Evolutionary conservation across 1,139 yeast genomes (phyloP), one percentile per base, ranked within the genome.

Genomic region (Yamadazyma kanchanaburiensis): DNA sequence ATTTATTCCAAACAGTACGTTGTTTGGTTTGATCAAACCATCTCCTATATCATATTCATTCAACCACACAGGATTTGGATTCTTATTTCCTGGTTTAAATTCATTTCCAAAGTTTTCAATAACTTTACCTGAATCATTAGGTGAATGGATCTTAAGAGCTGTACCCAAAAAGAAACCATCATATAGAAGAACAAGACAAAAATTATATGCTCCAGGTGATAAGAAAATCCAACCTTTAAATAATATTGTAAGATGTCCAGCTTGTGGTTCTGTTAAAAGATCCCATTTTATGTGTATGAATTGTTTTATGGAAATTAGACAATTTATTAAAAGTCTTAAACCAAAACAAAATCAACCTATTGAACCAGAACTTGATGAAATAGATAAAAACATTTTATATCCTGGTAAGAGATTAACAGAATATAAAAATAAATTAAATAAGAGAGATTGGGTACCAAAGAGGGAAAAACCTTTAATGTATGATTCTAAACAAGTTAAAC

Each of bases 91-190:
- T 20, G 27, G 35, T 7, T 20, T 18, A 6, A 20, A 18, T 13
- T 12, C 15, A n/a, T 7, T 7, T 10, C 20, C 20, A 7, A 7
- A 18, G 10, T 17, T 25, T 17, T 22, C 28, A 9, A 26, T 33
- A 15, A 28, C 37, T 6, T 27, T 34, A 17, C 40, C 40, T 18
- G 24, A 25, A 6, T 27, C 27, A 22, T 22, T 37, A 14, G 35
- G 32, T 11, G 95, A 95, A 14, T 52, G 59, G 42, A 73, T 86
- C 22, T 66, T 86, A 37, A 67, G 67, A 42, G 97, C 98, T 3
- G 96, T 80, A 3, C 97, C 98, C 34, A 91, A 91, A 68, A 88
- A 89, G 75, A 88, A 87, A 59, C 79, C 78, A 9, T 87, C 97
- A 6, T 85, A 86, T 53, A 77, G 78, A 61, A 84, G 87, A 59